Base-by-base conservation (phyloP, 495 filamentous ascomycete genomes). In the Xylona heveae region DNA sequence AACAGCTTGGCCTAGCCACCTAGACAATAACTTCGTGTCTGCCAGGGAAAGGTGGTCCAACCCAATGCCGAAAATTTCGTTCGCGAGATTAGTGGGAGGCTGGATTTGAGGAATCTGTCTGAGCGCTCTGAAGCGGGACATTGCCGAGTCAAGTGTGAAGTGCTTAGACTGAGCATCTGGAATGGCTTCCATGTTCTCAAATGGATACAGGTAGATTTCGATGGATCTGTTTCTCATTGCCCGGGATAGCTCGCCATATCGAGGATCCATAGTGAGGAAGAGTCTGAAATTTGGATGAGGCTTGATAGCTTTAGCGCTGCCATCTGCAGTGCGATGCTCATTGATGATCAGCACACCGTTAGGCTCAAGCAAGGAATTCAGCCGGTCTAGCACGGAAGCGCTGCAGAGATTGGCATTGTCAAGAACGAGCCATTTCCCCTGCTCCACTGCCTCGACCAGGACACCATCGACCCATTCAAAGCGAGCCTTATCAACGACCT, bases 381-480 rank as follows among this genome's bases (percentile, higher is more conserved):
- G 51, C 43, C 90, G 64, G 47, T 99, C 90, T 2, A 99, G 68
- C 7, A 95, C 85, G 3, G 88, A 93, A 4, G 85, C 69, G 42
- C 73, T 92, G 49, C 90, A 99, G 10, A 95, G 60, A 43, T 99
- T 99, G 31, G 90, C 85, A 55, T 95, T 93, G 47, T 95, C 85
- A 12, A 99, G 69, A 17, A 95, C 70, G 29, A 99, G 58, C 90
- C 90, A 99, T 26, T 78, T 58, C 18, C 90, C 90, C 42, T 74
- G 61, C 43, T 85, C 68, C 6, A 95, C 58, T 30, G 90, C 85
- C 38, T 79, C 67, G 14, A 94, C 74, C 19, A 99, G 69, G 34
- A 84, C 63, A 27, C 90, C 85, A 47, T 95, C 90, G 2, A 88
- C 68, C 90, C 90, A 99, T 46, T 92, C 79, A 49, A 99, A 99